Evolutionary conservation across 2,329 filamentous ascomycete genomes (phyloP).

Genomic region (Elsinoe fawcettii): DNA sequence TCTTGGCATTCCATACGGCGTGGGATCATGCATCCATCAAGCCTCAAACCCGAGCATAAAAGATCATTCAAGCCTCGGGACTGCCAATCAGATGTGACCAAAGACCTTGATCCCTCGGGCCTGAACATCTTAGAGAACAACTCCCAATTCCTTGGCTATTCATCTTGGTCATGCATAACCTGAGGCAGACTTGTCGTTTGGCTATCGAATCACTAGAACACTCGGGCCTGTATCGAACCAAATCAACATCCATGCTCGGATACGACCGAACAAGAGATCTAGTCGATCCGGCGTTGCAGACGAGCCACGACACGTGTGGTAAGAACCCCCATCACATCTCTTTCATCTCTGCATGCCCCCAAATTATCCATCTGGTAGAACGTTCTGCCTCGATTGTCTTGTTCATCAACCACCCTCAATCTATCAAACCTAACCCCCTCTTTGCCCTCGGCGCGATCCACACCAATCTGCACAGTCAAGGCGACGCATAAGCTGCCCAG

Average conservation of each 20-base stretch:
- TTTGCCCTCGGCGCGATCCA: background rate
- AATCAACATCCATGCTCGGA: slow-evolving; percentile 3
- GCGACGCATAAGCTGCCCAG: background rate
- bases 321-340: background rate
- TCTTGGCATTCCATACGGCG: background rate
- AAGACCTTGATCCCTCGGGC: background rate
- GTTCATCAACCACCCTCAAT: background rate
- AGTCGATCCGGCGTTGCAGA: background rate
- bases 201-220: background rate
- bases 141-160: background rate
- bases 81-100: background rate
- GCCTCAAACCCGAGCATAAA: background rate
- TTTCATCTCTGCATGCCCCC: too few species aligned
- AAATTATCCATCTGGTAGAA: background rate
- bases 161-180: background rate
- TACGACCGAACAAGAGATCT: background rate
- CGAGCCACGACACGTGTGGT: background rate
- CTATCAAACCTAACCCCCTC: background rate
- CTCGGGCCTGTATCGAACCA: slow-evolving; percentile 1
- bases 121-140: background rate
- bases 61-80: background rate
- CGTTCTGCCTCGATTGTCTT: background rate
- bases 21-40: slow-evolving; percentile 3
- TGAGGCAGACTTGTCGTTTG: background rate
- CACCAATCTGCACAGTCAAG: background rate